Base-by-base conservation (phyloP, 2,329 filamentous ascomycete genomes). In the Exutisphaerella laricina region DNA sequence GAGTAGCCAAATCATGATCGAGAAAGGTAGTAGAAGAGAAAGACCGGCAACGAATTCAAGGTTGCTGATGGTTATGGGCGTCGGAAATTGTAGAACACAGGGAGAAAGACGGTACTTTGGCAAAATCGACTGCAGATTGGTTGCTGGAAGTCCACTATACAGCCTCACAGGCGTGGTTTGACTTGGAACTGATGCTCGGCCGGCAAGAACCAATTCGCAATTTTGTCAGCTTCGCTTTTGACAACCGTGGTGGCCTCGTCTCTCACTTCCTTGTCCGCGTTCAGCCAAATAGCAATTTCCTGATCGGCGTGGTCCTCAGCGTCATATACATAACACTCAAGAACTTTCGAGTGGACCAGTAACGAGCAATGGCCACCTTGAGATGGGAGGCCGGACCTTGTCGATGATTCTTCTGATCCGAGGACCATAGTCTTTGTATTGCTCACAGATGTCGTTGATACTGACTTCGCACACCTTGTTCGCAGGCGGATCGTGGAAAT, bases 371-470 rank as follows among this genome's bases (percentile, higher is more conserved):
- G 69, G 68, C 70, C 69, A 72, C 25, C 67, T 62, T 34, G 58
- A 54, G n/a, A 56, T 48, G 10, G 59, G 58, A 14, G 58, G 50
- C 9, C 60, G 53, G 12, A 70, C 63, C 64, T 66, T 68, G 33
- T 67, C 61, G 8, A 71, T 59, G 21, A 70, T 59, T 4, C 65
- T 58, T 48, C 64, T 63, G 44, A 70, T 68, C 3, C 66, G 58
- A 4, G 69, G 68, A 50, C 73, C 70, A 54, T 68, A 73, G 31
- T 65, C 65, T 38, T 66, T 61, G 46, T 69, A 73, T 13, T 67
- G 59, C 5, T 62, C 55, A 17, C 59, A 48, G 44, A 73, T 64
- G 43, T 73, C 70, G 16, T 68, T 59, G 10, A 72, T 61, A 28
- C 66, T 62, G 28, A 68, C 63, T 12, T 68, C 55, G 12, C 63